Conservation (phyloP, 176 grass and related monocot genomes). For the Themeda triandra region DNA sequence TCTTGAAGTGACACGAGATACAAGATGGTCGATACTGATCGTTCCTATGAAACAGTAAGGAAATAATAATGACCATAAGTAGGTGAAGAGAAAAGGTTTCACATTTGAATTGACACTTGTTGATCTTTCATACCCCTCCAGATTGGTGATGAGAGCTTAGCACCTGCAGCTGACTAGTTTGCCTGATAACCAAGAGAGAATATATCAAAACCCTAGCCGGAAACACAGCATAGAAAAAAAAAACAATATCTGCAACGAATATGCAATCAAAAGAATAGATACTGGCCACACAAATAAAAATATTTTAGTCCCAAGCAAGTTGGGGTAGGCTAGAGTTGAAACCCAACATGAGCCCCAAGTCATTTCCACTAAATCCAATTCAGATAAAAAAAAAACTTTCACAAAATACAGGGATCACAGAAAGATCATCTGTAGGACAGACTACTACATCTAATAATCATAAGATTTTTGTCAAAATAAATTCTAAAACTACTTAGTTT, state of each 20-base stretch:
- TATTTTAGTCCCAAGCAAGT: too few species aligned
- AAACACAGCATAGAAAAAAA: not conserved
- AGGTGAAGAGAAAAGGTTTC: not conserved
- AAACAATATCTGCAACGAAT: not conserved
- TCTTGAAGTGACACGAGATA: conserved; percentile 98
- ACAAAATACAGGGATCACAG: not conserved
- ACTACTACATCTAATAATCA: not conserved
- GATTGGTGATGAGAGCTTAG: conserved; percentile 94
- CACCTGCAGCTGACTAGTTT: conserved; percentile 92
- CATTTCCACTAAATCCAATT: not conserved
- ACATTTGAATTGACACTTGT: not conserved
- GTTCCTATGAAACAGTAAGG: conserved; percentile 58
- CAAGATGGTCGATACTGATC: conserved; percentile 92
- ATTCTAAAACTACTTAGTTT: not conserved
- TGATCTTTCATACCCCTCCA: conserved; percentile 72
- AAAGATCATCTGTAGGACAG: not conserved
- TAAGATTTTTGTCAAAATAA: not conserved
- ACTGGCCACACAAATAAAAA: not conserved
- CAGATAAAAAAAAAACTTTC: not conserved
- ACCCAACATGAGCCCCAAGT: too few species aligned
- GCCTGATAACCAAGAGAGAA: conserved; percentile 38
- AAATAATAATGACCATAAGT: conserved; percentile 2
- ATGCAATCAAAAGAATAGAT: conserved; percentile 5
- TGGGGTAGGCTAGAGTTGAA: too few species aligned
- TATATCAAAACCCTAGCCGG: not conserved